Evolutionary conservation across 2,329 filamentous ascomycete genomes (phyloP), one percentile per base, ranked within the genome.

Genomic region (Verticillium nonalfalfae): DNA sequence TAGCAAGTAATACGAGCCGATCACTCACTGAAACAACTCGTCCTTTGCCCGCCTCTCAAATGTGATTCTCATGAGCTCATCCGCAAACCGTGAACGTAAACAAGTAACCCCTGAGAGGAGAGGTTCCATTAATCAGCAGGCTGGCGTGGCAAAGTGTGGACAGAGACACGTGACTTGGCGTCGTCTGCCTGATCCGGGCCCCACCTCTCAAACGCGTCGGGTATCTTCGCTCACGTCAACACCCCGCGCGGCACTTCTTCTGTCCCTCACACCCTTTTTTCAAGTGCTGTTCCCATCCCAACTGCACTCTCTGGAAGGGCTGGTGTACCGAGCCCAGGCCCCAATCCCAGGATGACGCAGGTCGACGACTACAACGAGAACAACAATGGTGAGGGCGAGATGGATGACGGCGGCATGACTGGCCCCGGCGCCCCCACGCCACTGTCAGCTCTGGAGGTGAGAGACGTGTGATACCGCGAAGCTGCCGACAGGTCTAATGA

Each of bases 381-480:
- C 61, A 85, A 87, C 68, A 74, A 70, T 67, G 80, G 71, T 61
- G 93, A 95, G 61, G 35, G 35, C 35, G 35, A 36, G 35, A 31
- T 31, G 26, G 26, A 31, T 31, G 92, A 96, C 63, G 83, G 84
- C 68, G 84, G 87, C 64, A 84, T 87, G 71, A 87, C 89, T 61
- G 93, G 90, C 11, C 94, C 94, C 62, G 95, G 95, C 66, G 95
- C 95, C n/a, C 95, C 95, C 2, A 97, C 93, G 61, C 93, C 94
- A 56, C 83, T 99, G 34, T 81, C 84, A 57, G 90, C 90, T 56
- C 83, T 99, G 3, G 94, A 98, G 84, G 94, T 96, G 81, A 66
- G 82, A 64, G 15, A 26, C 62, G n/a, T 18, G 57, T 7, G 11
- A 14, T 36, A 58, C 13, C 26, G 50, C 34, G 26, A 33, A 45